Evolutionary conservation across 306 rosid genomes (phyloP), one percentile per base, ranked within the genome.

Genomic region (Inga laurina): DNA sequence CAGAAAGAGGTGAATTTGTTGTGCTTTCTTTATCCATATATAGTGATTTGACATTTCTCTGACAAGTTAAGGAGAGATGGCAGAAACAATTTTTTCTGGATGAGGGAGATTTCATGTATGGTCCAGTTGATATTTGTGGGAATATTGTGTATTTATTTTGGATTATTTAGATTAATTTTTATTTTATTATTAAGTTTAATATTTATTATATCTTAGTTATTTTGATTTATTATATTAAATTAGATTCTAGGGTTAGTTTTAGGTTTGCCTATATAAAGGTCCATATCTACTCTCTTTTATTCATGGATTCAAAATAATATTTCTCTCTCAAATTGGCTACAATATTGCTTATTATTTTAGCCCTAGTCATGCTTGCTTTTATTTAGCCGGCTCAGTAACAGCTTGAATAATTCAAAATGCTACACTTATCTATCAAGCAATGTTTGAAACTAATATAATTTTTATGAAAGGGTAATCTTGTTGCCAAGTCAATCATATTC

Each of bases 21-120:
- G 24, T 83, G 27, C 14, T 83, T 61, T 61, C 72, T 73, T 51
- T 82, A 61, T 68, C 41, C 83, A 62, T 35, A 61, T 72, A 2
- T 75, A 61, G 45, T 49, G 39, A 27, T 84, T 46, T 49, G 56
- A 75, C 56, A 18, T 79, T 80, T 82, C 59, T 73, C 34, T 75
- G 71, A 49, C 68, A 51, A 70, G 59, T 77, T 51, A 18, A 32
- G 32, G 73, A 73, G 67, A 77, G 56, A 51, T 57, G 5, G 62
- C 34, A 2, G 48, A 46, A 12, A 51, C 64, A 52, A 52, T 39
- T 39, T 68, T 21, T 72, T 22, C 37, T 35, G 66, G 54, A 30
- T 51, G 46, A 52, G 75, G 74, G 10, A 18, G 46, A 10, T 78
- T 34, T 39, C 72, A 59, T 41, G 46, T 64, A 27, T 64, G 46